Evolutionary conservation across 192 early-diverging fungal species (phyloP), one percentile per base, ranked within the genome.

Genomic region (Jimgerdemannia flammicorona): DNA sequence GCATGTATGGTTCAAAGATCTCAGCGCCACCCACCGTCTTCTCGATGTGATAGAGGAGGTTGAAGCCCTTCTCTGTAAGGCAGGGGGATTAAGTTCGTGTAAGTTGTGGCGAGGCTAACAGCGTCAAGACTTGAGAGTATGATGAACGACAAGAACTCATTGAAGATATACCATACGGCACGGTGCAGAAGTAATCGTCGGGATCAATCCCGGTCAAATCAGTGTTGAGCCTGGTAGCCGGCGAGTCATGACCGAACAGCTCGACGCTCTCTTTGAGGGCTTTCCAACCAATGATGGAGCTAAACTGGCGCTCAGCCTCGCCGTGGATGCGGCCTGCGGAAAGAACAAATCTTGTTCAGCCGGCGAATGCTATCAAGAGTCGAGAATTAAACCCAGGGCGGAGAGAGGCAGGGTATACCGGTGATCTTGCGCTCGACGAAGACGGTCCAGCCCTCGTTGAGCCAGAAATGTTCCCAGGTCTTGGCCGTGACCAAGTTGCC

Each of bases 361-460:
- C 29, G 29, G 29, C 29, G 29, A 29, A 29, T 29, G 29, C 29
- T 29, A 29, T 29, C 29, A 29, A 29, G 29, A 29, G 29, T 29
- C 29, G 29, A 59, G 49, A 59, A 59, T 59, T 14, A 59, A 14
- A 59, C 14, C 49, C 14, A 14, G 14, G 6, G 6, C 8, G 14
- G 14, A 14, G 6, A 59, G 0, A 59, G 14, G 14, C 14, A 14
- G 49, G 49, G 14, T 17, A 41, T 18, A 49, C 89, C 91, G 59
- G 91, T 72, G 67, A 99, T 97, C 84, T 96, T 97, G 78, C 96
- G 90, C 84, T 99, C 95, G 70, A 95, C 86, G 80, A 95, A 97
- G 29, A 96, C 89, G 4, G 96, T 98, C 86, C 94, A 96, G 71
- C 97, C 97, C 86, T 99, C 98, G 75, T 98, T 99, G 41, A 98